phyloP scores from a whole-genome alignment of 768 basidiomycete genomes.

The Russula ochroleuca region DNA sequence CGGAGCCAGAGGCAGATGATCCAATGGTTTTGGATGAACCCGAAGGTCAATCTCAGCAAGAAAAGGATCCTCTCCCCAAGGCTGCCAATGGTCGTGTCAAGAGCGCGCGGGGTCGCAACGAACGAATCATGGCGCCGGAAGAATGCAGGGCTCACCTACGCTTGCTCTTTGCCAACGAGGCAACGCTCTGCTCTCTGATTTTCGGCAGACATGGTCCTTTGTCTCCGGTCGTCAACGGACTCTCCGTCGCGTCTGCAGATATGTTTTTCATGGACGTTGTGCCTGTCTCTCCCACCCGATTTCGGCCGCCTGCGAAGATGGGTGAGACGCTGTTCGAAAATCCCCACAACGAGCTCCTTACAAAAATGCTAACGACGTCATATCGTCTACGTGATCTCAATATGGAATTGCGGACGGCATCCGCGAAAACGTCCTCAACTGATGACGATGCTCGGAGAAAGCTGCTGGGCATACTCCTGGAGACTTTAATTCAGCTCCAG shows the following conservation, averaged over 20 bases:
- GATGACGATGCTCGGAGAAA: slow-evolving; percentile 51
- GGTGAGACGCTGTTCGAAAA: slow-evolving; percentile 93
- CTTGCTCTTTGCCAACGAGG: slow-evolving; percentile 79
- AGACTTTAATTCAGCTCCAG: slow-evolving; percentile 84
- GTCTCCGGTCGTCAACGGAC: slow-evolving; percentile 53
- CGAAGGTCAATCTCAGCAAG: slow-evolving; percentile 32
- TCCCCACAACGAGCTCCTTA: slow-evolving; percentile 87
- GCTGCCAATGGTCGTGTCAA: slow-evolving; percentile 77
- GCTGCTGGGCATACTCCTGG: slow-evolving; percentile 66
- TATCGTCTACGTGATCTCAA: slow-evolving; percentile 78
- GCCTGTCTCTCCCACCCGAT: slow-evolving; percentile 89
- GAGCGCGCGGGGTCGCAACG: slow-evolving; percentile 73
- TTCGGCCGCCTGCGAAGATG: slow-evolving; percentile 90
- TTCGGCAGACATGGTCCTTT: slow-evolving; percentile 92
- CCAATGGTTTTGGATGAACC: slow-evolving; percentile 48
- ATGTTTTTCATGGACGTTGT: slow-evolving; percentile 97
- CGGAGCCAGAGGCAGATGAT: slow-evolving; percentile 49
- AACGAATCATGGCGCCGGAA: slow-evolving; percentile 84
- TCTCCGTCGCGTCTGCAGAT: slow-evolving; percentile 76
- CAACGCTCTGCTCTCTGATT: slow-evolving; percentile 75
- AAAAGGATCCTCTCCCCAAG: slow-evolving; percentile 30
- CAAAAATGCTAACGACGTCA: slow-evolving; percentile 74
- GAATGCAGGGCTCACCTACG: slow-evolving; percentile 95
- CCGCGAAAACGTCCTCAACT: slow-evolving; percentile 49
- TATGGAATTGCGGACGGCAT: slow-evolving; percentile 54